Evolutionary conservation across 768 basidiomycete genomes (phyloP).

Genomic region (Russula foetens): DNA sequence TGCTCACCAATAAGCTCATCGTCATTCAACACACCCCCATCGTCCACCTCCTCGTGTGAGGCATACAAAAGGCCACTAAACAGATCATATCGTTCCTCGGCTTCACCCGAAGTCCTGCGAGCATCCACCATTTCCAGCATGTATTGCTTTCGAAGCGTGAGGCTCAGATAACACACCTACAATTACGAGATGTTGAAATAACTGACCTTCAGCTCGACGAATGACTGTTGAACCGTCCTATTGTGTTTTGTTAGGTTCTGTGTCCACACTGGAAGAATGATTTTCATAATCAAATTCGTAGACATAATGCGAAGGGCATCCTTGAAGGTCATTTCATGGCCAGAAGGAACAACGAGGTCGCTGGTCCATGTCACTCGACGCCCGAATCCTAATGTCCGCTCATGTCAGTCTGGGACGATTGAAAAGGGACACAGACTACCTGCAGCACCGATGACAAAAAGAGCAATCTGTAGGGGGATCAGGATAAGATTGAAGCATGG

Average conservation of each 20-base stretch:
- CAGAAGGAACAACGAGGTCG: conserved; percentile 31
- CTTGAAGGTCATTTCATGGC: conserved; percentile 44
- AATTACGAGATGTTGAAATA: not conserved
- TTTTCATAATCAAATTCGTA: conserved; percentile 30
- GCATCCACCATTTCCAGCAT: conserved; percentile 25
- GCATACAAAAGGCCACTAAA: conserved; percentile 24
- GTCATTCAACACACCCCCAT: conserved; percentile 13
- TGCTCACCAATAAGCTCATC: conserved; percentile 19
- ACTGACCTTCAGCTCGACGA: conserved; percentile 37
- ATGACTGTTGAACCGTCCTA: conserved; percentile 30
- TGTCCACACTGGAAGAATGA: conserved; percentile 34
- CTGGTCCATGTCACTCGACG: conserved; percentile 42
- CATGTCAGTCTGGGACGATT: not conserved
- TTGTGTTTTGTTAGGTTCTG: conserved; percentile 31
- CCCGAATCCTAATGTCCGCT: conserved; percentile 34
- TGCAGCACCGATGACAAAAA: conserved; percentile 47
- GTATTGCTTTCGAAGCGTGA: conserved; percentile 16
- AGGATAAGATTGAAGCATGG: not conserved
- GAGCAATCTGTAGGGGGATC: conserved; percentile 35
- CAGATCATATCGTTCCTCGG: conserved; percentile 22
- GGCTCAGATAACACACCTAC: not conserved
- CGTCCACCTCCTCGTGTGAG: conserved; percentile 13
- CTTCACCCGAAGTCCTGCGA: conserved; percentile 12
- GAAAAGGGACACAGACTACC: conserved; percentile 17
- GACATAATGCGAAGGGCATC: conserved; percentile 40